A percentile compares a stretch with the other conserved stretches of the same genome.
Evolutionary conservation across 108 stramenopile genomes (phyloP).

Genomic region (Tribonema minus): DNA sequence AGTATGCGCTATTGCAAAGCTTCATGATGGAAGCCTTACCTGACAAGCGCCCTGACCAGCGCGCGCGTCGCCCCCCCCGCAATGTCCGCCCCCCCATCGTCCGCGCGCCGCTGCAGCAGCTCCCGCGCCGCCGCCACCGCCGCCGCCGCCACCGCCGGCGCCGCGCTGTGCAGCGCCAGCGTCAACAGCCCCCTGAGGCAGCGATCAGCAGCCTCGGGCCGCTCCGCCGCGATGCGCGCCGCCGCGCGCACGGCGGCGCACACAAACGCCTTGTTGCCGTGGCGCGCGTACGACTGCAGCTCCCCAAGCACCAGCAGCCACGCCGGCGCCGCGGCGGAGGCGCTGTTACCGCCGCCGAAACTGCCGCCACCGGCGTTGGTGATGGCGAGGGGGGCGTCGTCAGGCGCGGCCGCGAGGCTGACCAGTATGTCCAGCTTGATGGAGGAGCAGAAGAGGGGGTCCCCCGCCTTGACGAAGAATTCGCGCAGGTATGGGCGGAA

Average conservation of each 20-base stretch:
- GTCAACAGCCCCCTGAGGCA: conserved; percentile 69
- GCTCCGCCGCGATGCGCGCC: conserved; percentile 75
- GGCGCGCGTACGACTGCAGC: conserved; percentile 80
- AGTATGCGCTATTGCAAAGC: too few relatives aligned
- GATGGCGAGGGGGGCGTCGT: too few relatives aligned
- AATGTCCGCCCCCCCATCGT: conserved; percentile 41
- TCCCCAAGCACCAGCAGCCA: conserved; percentile 91
- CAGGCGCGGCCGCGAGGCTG: conserved; percentile 71
- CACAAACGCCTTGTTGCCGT: conserved; percentile 79
- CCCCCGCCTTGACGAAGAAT: conserved; percentile 87
- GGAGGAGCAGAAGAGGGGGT: conserved; percentile 81
- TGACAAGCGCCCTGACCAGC: too few relatives aligned
- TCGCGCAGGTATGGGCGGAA: conserved; percentile 90
- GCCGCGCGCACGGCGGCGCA: conserved; percentile 80
- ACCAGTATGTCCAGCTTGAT: conserved; percentile 94
- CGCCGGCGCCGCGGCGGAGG: too few relatives aligned
- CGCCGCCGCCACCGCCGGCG: conserved; percentile 78
- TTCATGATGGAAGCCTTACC: too few relatives aligned
- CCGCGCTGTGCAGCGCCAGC: conserved; percentile 65
- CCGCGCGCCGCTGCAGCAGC: conserved; percentile 71
- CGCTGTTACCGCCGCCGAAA: too few relatives aligned
- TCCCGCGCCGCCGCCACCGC: conserved; percentile 76
- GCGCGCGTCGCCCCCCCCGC: conserved; percentile 47
- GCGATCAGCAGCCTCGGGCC: conserved; percentile 71
- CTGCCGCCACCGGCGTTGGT: too few relatives aligned